Conservation (phyloP, 1,284 basidiomycete species). For the Hortiboletus rubellus region DNA sequence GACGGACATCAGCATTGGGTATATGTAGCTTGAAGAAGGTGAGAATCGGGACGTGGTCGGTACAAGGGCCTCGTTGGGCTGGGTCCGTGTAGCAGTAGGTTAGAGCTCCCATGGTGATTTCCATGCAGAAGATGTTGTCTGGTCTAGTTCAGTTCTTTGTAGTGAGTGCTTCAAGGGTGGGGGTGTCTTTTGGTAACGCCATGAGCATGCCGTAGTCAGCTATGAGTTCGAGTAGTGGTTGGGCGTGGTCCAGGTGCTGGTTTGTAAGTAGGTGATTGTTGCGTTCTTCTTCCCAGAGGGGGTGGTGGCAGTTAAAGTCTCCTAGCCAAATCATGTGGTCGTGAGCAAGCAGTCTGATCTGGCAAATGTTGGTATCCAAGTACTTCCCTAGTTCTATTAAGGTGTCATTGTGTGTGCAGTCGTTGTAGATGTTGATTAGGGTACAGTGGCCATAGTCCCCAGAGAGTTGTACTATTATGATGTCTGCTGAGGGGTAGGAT, state of each 20-base stretch:
- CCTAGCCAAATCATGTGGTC: constrained; percentile 28
- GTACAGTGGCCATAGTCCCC: not conserved
- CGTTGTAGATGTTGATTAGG: constrained; percentile 3
- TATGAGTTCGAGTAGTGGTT: not conserved
- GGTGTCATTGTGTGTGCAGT: not conserved
- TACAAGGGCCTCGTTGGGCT: fast-evolving
- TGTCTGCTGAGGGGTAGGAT: not conserved
- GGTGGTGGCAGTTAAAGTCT: constrained; percentile 39
- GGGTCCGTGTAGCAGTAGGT: not conserved
- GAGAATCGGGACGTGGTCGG: constrained; percentile 8
- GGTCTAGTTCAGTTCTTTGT: constrained; percentile 8
- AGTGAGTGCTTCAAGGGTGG: not conserved
- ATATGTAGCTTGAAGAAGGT: not conserved
- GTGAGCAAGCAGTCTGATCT: not conserved
- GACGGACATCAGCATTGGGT: not conserved
- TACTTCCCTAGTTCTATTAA: not conserved
- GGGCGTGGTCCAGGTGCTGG: not conserved
- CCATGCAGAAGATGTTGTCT: constrained; percentile 13
- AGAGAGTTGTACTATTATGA: not conserved
- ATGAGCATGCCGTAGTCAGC: not conserved
- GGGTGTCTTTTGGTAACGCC: not conserved
- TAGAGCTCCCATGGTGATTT: not conserved
- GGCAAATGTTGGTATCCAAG: fast-evolving
- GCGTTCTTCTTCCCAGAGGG: constrained; percentile 41
- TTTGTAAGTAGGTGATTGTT: constrained; percentile 29